Percentiles rank a stretch among this genome's conserved stretches.
phyloP scores from a whole-genome alignment of 495 filamentous ascomycete species.

The Monascus purpureus region DNA sequence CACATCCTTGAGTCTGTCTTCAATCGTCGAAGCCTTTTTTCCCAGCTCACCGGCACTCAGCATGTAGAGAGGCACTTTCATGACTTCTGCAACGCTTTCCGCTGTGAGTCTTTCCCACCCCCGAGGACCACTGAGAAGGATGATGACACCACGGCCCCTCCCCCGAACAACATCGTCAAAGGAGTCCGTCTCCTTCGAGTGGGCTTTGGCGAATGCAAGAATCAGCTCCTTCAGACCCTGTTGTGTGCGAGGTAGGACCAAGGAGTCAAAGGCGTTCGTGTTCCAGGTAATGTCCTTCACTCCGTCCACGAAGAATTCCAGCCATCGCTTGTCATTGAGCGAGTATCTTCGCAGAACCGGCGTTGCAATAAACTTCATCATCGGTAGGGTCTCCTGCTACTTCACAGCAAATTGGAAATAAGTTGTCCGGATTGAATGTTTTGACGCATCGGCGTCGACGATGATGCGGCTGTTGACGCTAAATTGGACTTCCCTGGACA shows the following conservation, averaged over 20 bases:
- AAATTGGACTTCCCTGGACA: constrained; percentile 23
- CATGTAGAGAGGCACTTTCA: constrained; percentile 18
- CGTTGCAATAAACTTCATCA: constrained; percentile 7
- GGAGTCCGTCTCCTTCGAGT: constrained; percentile 10
- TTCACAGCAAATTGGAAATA: too few relatives aligned
- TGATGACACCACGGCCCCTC: constrained; percentile 23
- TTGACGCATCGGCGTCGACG: constrained; percentile 36
- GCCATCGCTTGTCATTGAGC: constrained; percentile 25
- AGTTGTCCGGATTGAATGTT: too few relatives aligned
- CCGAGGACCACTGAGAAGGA: constrained; percentile 26
- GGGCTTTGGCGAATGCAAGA: constrained; percentile 16
- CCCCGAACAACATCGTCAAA: constrained; percentile 19
- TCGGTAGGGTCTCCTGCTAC: constrained; percentile 5
- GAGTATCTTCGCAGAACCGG: constrained; percentile 13
- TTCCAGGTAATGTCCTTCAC: constrained; percentile 36
- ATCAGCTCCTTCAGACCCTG: constrained; percentile 17
- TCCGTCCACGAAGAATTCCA: constrained; percentile 22
- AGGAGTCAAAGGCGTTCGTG: constrained; percentile 36
- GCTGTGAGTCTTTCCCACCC: constrained; percentile 31
- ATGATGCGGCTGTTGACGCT: constrained; percentile 41
- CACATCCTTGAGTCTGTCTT: constrained; percentile 33
- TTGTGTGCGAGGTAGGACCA: constrained; percentile 29
- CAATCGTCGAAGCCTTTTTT: constrained; percentile 31
- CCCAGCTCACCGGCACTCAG: constrained; percentile 44
- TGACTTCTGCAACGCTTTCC: constrained; percentile 19